phyloP scores from a whole-genome alignment of 2,329 filamentous ascomycete genomes.

The Nectriaceae sp. region DNA sequence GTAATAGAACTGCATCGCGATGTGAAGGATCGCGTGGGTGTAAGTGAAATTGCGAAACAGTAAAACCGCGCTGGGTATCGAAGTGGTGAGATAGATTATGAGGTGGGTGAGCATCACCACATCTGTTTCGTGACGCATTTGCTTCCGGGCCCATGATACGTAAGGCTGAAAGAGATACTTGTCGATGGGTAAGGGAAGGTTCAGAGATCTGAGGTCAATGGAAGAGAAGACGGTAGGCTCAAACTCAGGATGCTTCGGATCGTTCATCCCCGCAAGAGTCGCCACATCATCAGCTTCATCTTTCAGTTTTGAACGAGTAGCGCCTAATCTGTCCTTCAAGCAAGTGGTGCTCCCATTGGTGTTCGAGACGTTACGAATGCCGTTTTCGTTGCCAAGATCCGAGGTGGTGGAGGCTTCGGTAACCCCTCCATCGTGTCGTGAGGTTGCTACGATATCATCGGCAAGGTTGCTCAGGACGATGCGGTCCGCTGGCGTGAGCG shows the following conservation, averaged over 20 bases:
- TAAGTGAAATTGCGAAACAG: conserved; percentile 69
- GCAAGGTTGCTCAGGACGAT: conserved; percentile 43
- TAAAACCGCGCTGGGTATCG: conserved; percentile 66
- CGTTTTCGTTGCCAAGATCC: conserved; percentile 9
- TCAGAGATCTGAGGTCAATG: conserved; percentile 41
- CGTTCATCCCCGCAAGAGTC: conserved; percentile 41
- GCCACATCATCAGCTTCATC: not conserved
- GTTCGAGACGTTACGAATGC: not conserved
- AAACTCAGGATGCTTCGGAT: conserved; percentile 42
- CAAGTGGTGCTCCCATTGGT: conserved; percentile 6
- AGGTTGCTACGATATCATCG: conserved; percentile 35
- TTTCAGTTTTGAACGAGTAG: not conserved
- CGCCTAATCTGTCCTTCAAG: not conserved
- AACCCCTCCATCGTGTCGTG: conserved; percentile 1
- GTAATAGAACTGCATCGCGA: conserved; percentile 66
- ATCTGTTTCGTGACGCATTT: conserved; percentile 69
- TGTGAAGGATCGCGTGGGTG: conserved; percentile 67
- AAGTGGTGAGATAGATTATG: conserved; percentile 69
- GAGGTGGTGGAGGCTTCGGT: conserved; percentile 4
- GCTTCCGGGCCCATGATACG: conserved; percentile 51
- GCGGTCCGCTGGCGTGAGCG: conserved; percentile 43
- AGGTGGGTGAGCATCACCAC: conserved; percentile 80
- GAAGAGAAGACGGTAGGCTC: conserved; percentile 49
- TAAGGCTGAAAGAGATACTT: conserved; percentile 61
- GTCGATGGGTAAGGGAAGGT: conserved; percentile 42